Evolutionary conservation across 2,329 filamentous ascomycete genomes (phyloP), one percentile per base, ranked within the genome.

Genomic region (Colletotrichum liaoningense): DNA sequence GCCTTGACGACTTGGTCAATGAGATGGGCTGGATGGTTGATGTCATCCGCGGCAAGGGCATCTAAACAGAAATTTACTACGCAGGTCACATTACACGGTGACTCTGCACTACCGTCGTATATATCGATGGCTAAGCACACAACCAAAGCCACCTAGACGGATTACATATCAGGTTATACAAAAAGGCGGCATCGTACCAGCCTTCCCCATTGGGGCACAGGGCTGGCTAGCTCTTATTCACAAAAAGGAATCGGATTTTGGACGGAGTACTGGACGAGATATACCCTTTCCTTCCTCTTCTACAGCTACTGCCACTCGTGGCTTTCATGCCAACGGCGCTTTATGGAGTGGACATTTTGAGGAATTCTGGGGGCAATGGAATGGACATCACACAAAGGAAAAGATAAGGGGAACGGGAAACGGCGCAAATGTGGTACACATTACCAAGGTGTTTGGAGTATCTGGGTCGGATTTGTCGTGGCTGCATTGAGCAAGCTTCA

Each of bases 11-110:
- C 68, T 83, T 86, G 74, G 81, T 79, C 55, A 81, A 75, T 63
- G 88, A 90, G 77, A 80, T 89, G 73, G 83, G 86, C 67, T 89
- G 88, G 87, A 87, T 90, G 79, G 86, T 85, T 12, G 83, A 85
- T 38, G 80, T 84, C 28, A 88, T 90, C 74, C 81, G 82, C 63
- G 80, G 77, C 33, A 83, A 81, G 75, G 75, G 78, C 57, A 64
- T 76, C 57, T 72, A 73, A 76, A 65, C 66, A 49, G 3, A 35
- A 12, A 22, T 11, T 16, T 7, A n/a, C 16, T 33, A 35, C 19
- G 16, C 8, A 19, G 49, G 30, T 24, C 33, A n/a, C 6, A 46
- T n/a, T 42, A 69, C 4, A 28, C 16, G 68, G 42, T 9, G 28
- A 38, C 30, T 22, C 12, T n/a, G 16, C 9, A 52, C 14, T 62